Evolutionary conservation across 345 rosid genomes (phyloP), one percentile per base, ranked within the genome.

Genomic region (Noccaea bulbosa): DNA sequence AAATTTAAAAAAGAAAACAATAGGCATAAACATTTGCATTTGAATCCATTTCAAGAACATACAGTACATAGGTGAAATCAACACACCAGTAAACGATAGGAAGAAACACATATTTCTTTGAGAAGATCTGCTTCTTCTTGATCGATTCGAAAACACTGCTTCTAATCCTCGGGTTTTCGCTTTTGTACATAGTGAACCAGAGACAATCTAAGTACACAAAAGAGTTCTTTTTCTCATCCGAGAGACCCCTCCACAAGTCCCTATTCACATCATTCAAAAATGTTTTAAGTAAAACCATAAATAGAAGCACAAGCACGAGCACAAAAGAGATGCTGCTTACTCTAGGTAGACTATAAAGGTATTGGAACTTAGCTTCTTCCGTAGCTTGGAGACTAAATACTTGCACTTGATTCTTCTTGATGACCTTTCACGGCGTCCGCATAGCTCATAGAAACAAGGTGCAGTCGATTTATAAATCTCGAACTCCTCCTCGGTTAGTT

Each of bases 31-130:
- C 35, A 27, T 14, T 49, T 16, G 15, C 33, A 15, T 44, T 45
- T 0, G 2, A 24, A 32, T 16, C 37, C 54, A 1, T 71, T 62
- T 33, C 32, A 39, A 20, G 33, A 58, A 40, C 72, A 48, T 11
- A 44, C 34, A 69, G 40, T 11, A 44, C 22, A 69, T 3, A 27
- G n/a, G 10, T 11, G 41, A 7, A 12, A 57, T 0, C 0, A 45
- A 47, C 82, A 61, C 14, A 87, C 96, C 96, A 85, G 74, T 65
- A 73, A 64, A 87, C 90, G 12, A 89, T 79, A 6, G 93, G 96
- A 80, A 89, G 83, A 67, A 89, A 63, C 38, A 89, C 96, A 56
- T 83, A 89, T 78, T 81, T 78, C 78, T 83, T 87, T 0, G 73
- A 74, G 74, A 89, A 89, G 37, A 89, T 85, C 38, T 83, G 67